These are phyloP conservation scores for Cyathus striatus DNA, from an alignment of 768 basidiomycete genomes.

Conservation along the genomic window DNA sequence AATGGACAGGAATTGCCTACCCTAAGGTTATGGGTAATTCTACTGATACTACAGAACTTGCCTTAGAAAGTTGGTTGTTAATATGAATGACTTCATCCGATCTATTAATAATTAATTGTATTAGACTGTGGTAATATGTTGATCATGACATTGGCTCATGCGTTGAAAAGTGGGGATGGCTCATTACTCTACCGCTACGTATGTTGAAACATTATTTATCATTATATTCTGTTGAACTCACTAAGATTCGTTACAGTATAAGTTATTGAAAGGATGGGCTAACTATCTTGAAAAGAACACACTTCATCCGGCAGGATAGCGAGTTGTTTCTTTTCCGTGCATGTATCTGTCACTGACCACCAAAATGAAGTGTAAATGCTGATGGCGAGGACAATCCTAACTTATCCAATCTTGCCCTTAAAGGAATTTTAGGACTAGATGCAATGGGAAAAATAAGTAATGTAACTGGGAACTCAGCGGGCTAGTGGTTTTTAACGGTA, in stretches of 20 bases:
- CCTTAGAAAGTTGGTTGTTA: constrained; percentile 19
- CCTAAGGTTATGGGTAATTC: constrained; percentile 12
- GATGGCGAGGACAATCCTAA: constrained; percentile 24
- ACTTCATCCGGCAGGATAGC: constrained; percentile 32
- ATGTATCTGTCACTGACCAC: constrained; percentile 4
- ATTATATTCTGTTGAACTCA: too few species aligned
- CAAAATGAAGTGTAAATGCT: constrained; percentile 4
- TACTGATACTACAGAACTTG: constrained; percentile 9
- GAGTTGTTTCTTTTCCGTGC: constrained; percentile 20
- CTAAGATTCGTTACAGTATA: too few species aligned
- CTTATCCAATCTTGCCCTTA: constrained; percentile 54
- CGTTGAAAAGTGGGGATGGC: constrained; percentile 20
- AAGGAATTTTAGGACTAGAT: constrained; percentile 50
- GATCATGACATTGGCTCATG: constrained; percentile 44
- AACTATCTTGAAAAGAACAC: constrained; percentile 36
- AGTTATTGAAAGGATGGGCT: constrained; percentile 45
- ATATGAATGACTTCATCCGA: too few species aligned
- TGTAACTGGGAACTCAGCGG: too few species aligned
- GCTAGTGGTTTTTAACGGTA: too few species aligned
- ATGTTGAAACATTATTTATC: constrained; percentile 7
- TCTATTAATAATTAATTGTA: too few species aligned
- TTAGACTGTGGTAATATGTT: constrained; percentile 57
- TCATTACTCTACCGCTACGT: too few species aligned
- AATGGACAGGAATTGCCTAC: constrained; percentile 9
- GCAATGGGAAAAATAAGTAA: constrained; percentile 54